Percentiles rank a stretch among this genome's conserved stretches.
Evolutionary conservation across 75 land plant species (phyloP).

Genomic region (Adiantum capillusveneris): DNA sequence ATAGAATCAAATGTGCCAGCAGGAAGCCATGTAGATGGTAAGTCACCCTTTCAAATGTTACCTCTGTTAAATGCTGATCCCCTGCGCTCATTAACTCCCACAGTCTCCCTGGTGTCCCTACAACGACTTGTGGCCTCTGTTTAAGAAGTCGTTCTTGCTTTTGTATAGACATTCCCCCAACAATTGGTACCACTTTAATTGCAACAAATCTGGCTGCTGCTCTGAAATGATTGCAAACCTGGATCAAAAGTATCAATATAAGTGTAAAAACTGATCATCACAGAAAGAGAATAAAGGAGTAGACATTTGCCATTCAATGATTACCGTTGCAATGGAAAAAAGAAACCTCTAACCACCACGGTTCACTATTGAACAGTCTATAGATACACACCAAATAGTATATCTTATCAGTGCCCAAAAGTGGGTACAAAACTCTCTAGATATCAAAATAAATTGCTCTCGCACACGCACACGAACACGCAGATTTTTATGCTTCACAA

Average conservation of each 20-base stretch:
- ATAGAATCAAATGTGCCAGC: too few species aligned
- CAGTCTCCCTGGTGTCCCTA: constrained; percentile 94
- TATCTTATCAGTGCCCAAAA: too few species aligned
- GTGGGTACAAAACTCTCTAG: too few species aligned
- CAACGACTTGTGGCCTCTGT: constrained; percentile 70
- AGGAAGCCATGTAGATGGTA: neutral
- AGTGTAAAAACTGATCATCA: neutral
- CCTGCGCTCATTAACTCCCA: constrained; percentile 98
- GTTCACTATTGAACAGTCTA: too few species aligned
- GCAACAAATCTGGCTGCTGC: constrained; percentile 48
- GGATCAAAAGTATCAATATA: neutral
- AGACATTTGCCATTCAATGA: too few species aligned
- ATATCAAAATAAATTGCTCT: too few species aligned
- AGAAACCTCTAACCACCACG: too few species aligned
- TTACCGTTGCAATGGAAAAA: too few species aligned
- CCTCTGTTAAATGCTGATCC: constrained; percentile 82
- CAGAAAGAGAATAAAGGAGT: too few species aligned
- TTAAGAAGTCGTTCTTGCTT: constrained; percentile 90
- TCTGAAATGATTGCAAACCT: constrained; percentile 91
- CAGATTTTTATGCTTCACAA: too few species aligned
- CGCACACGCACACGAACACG: too few species aligned
- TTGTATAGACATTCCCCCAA: constrained; percentile 89
- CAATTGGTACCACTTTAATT: constrained; percentile 74
- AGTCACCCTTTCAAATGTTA: constrained; percentile 6
- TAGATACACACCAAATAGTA: too few species aligned